phyloP scores from a whole-genome alignment of 495 filamentous ascomycete species.

The Tuber calosporum region DNA sequence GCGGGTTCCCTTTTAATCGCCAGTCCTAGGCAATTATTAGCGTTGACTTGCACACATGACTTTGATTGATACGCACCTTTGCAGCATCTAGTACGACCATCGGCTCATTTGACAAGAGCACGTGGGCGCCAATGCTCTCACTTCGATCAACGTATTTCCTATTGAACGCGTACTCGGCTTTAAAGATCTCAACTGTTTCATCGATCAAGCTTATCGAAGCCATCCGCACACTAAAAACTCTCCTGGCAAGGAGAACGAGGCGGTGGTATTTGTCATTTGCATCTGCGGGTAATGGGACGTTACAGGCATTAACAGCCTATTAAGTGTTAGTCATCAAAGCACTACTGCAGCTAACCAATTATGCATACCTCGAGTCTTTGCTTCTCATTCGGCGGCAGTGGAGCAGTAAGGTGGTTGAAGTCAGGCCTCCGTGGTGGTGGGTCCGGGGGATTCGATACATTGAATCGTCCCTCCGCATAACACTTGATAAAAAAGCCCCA shows the following conservation, averaged over 20 bases:
- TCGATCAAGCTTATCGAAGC: slow-evolving; percentile 45
- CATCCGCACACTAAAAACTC: slow-evolving; percentile 39
- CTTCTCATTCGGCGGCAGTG: slow-evolving; percentile 41
- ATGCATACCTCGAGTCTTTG: slow-evolving; percentile 36
- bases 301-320: slow-evolving; percentile 42
- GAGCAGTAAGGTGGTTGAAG: slow-evolving; percentile 41
- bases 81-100: slow-evolving; percentile 44
- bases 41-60: neutral
- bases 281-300: slow-evolving; percentile 27
- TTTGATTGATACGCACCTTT: slow-evolving; percentile 37
- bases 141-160: slow-evolving; percentile 29
- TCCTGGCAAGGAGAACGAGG: slow-evolving; percentile 35
- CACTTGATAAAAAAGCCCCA: slow-evolving; percentile 42
- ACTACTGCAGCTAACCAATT: slow-evolving; percentile 13
- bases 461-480: slow-evolving; percentile 44
- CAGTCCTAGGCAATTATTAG: slow-evolving; percentile 42
- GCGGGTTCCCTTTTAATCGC: slow-evolving; percentile 43
- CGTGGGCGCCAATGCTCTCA: slow-evolving; percentile 44
- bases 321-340: slow-evolving; percentile 18
- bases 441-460: slow-evolving; percentile 43
- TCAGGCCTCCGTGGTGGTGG: slow-evolving; percentile 38
- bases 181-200: slow-evolving; percentile 41
- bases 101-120: slow-evolving; percentile 41
- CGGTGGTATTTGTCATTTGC: slow-evolving; percentile 28
- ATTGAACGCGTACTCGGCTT: slow-evolving; percentile 41